Conservation (phyloP, 441 rosid species). For the Melastoma candidum region DNA sequence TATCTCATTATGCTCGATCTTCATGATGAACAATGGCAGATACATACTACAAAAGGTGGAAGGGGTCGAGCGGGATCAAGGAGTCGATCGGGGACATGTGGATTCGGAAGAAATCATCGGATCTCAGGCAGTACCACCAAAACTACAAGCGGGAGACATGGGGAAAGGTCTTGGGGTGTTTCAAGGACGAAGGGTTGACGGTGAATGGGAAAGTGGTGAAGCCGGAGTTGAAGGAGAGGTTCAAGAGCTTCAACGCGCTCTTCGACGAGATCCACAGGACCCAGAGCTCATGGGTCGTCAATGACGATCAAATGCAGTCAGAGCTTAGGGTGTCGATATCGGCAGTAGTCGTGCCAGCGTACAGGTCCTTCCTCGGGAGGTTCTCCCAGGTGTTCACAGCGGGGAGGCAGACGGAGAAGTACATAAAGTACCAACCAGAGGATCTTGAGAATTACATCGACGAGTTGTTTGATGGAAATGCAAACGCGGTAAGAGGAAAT, state of each 20-base stretch:
- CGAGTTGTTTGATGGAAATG: slow-evolving; percentile 70
- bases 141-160: slow-evolving; percentile 78
- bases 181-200: slow-evolving; percentile 57
- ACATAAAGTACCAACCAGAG: slow-evolving; percentile 77
- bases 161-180: slow-evolving; percentile 58
- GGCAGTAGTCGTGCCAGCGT: slow-evolving; percentile 74
- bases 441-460: slow-evolving; percentile 70
- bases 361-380: slow-evolving; percentile 76
- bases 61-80: slow-evolving; percentile 52
- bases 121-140: slow-evolving; percentile 64
- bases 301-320: slow-evolving; percentile 82
- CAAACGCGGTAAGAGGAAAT: slow-evolving; percentile 31
- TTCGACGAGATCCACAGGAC: slow-evolving; percentile 88
- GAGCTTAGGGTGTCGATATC: slow-evolving; percentile 83
- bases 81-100: slow-evolving; percentile 52
- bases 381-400: slow-evolving; percentile 56
- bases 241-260: slow-evolving; percentile 67
- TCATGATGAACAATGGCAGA: slow-evolving; percentile 95
- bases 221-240: slow-evolving; percentile 72
- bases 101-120: slow-evolving; percentile 60
- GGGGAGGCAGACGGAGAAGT: slow-evolving; percentile 87
- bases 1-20: slow-evolving; percentile 47
- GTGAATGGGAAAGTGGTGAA: slow-evolving; percentile 67
- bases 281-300: slow-evolving; percentile 80
- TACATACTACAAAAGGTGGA: slow-evolving; percentile 81